Percentiles rank a stretch among this genome's conserved stretches.
Evolutionary conservation across 2,329 filamentous ascomycete genomes (phyloP).

Genomic region (Boeremia exigua): DNA sequence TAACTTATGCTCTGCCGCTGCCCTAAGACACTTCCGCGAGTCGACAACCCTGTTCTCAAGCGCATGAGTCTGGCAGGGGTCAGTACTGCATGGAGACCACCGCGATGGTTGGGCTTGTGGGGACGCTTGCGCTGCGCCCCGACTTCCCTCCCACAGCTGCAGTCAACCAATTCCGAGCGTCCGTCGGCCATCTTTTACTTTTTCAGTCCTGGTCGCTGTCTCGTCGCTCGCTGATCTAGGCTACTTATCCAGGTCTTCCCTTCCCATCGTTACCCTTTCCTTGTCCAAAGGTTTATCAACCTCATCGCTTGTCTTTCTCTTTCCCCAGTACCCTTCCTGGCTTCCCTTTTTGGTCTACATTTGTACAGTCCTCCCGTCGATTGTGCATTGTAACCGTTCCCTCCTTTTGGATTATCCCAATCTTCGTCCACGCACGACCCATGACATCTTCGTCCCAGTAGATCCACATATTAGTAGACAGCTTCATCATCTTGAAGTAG

Average conservation of each 20-base stretch:
- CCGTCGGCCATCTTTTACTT: conserved; percentile 52
- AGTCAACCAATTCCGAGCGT: conserved; percentile 48
- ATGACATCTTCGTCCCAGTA: conserved; percentile 41
- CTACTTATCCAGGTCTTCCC: conserved; percentile 50
- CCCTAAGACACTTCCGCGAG: conserved; percentile 43
- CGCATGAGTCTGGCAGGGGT: conserved; percentile 46
- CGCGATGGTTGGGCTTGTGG: conserved; percentile 44
- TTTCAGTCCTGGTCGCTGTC: conserved; percentile 48
- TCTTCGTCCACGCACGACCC: conserved; percentile 36
- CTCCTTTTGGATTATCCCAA: conserved; percentile 44
- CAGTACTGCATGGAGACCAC: conserved; percentile 38
- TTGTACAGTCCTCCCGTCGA: conserved; percentile 38
- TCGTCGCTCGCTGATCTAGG: conserved; percentile 49
- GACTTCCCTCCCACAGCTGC: conserved; percentile 34
- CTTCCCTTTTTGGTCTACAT: conserved; percentile 47
- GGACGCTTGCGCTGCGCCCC: conserved; percentile 48
- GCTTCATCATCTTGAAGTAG: conserved; percentile 47
- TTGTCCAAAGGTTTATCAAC: conserved; percentile 52
- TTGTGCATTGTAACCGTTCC: conserved; percentile 47
- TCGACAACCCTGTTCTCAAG: conserved; percentile 41
- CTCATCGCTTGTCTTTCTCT: conserved; percentile 50
- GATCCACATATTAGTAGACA: conserved; percentile 48
- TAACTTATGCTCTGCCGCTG: conserved; percentile 48
- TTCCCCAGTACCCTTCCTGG: conserved; percentile 42
- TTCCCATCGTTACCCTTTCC: conserved; percentile 46